phyloP scores from a whole-genome alignment of 768 basidiomycete genomes.

The Pleurotus tuber-regium region DNA sequence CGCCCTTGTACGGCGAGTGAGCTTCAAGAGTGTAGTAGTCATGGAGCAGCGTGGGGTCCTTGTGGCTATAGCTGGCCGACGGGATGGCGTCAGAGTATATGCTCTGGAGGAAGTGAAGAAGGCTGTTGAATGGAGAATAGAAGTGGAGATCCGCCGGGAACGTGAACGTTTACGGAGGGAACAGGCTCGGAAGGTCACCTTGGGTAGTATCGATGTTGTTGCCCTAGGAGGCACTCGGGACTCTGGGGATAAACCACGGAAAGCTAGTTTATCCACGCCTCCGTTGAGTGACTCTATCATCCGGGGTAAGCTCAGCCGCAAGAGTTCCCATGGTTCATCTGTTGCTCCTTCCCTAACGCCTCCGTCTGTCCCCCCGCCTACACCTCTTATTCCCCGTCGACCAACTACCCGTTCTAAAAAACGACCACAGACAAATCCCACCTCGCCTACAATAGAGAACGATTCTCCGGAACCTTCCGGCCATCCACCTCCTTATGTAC shows the following conservation, averaged over 20 bases:
- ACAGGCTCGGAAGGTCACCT: conserved; percentile 51
- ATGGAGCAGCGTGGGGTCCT: conserved; percentile 91
- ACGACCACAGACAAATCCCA: conserved; percentile 30
- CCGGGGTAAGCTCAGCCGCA: conserved; percentile 33
- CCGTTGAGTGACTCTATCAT: conserved; percentile 33
- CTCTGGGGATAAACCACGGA: conserved; percentile 44
- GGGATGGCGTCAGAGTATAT: conserved; percentile 87
- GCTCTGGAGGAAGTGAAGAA: conserved; percentile 85
- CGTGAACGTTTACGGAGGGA: conserved; percentile 70
- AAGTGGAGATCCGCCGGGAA: conserved; percentile 74
- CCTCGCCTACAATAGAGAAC: conserved; percentile 21
- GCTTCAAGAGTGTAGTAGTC: conserved; percentile 84
- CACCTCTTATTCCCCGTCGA: conserved; percentile 39
- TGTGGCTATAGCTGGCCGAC: conserved; percentile 85
- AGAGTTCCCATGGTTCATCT: conserved; percentile 33
- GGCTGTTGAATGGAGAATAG: conserved; percentile 85
- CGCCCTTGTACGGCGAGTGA: conserved; percentile 76
- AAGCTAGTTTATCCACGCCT: conserved; percentile 49
- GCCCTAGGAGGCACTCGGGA: conserved; percentile 29
- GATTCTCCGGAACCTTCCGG: conserved; percentile 38
- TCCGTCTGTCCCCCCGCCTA: conserved; percentile 27
- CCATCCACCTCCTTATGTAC: conserved; percentile 66
- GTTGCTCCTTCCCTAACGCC: conserved; percentile 27
- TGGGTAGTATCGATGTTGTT: conserved; percentile 30
- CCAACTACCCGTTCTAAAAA: conserved; percentile 34